Conservation (phyloP, 441 rosid genomes). For the Lepidium campestre region DNA sequence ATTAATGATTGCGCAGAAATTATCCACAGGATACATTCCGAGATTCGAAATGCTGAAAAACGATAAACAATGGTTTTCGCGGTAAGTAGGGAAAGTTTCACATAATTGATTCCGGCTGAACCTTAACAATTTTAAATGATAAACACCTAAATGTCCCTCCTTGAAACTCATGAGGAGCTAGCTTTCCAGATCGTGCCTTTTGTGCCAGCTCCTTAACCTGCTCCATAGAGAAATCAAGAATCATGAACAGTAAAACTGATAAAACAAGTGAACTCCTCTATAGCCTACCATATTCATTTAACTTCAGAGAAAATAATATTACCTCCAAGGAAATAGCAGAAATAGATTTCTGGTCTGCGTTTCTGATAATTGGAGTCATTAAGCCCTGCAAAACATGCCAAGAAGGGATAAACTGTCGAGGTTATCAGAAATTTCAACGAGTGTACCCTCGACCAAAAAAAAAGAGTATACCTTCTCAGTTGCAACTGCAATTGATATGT, state of each 20-base stretch:
- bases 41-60: constrained; percentile 90
- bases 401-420: constrained; percentile 1
- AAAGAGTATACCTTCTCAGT: constrained; percentile 75
- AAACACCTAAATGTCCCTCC: constrained; percentile 93
- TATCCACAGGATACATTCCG: constrained; percentile 97
- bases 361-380: constrained; percentile 91
- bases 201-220: constrained; percentile 94
- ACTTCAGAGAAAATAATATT: background rate
- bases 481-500: constrained; percentile 95
- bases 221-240: constrained; percentile 7
- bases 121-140: background rate
- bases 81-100: constrained; percentile 10
- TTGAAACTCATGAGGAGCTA: constrained; percentile 84
- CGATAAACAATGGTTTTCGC: constrained; percentile 5
- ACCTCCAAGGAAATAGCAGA: constrained; percentile 87
- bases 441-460: constrained; percentile 12
- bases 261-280: constrained; percentile 6
- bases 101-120: background rate
- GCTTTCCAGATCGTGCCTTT: constrained; percentile 91
- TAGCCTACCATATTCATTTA: background rate
- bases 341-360: constrained; percentile 93
- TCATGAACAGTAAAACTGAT: background rate
- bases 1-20: constrained; percentile 87
- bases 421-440: constrained; percentile 6
- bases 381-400: constrained; percentile 62